Base-by-base conservation (phyloP, 2,329 filamentous ascomycete genomes). In the Colletotrichum echinochloae region DNA sequence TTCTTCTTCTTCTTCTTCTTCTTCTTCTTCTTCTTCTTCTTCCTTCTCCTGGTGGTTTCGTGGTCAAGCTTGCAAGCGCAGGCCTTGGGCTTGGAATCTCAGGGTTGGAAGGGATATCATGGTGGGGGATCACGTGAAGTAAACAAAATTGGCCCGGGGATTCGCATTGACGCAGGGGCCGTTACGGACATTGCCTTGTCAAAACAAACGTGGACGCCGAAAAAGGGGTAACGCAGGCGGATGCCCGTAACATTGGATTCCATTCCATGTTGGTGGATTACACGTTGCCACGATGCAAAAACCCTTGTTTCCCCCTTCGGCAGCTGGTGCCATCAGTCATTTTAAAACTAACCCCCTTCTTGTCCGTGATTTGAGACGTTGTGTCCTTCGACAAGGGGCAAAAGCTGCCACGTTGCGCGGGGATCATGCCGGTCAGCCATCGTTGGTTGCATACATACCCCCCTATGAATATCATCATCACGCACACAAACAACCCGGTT, bases 61-160 rank as follows among this genome's bases (percentile, higher is more conserved):
- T 60, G 44, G 51, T 41, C 41, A 60, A 66, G n/a, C 48, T 33
- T 23, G 16, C 14, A n/a, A n/a, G n/a, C n/a, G n/a, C 18, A 7
- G 23, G 30, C n/a, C 12, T 28, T 28, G 23, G 20, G 39, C 26
- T 51, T 49, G 55, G 46, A 41, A 39, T 66, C 41, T 16, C n/a
- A n/a, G 28, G 18, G 44, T 23, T 37, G 20, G 55, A 55, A 49
- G 66, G 33, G 41, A 55, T 44, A 49, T 60, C 62, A 23, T n/a
- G 26, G 33, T 55, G 49, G 55, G 23, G 61, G 51, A 66, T 70
- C 66, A 70, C 63, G 66, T 70, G 66, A 60, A 44, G 49, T 70
- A 70, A 70, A 70, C 63, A 70, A 66, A 48, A 70, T 70, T 70
- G 66, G 66, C 49, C 66, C 51, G 66, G 66, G 41, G 64, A 66